Base-by-base conservation (phyloP, 2,329 filamentous ascomycete genomes). In the Pseudogymnoascus sp. region DNA sequence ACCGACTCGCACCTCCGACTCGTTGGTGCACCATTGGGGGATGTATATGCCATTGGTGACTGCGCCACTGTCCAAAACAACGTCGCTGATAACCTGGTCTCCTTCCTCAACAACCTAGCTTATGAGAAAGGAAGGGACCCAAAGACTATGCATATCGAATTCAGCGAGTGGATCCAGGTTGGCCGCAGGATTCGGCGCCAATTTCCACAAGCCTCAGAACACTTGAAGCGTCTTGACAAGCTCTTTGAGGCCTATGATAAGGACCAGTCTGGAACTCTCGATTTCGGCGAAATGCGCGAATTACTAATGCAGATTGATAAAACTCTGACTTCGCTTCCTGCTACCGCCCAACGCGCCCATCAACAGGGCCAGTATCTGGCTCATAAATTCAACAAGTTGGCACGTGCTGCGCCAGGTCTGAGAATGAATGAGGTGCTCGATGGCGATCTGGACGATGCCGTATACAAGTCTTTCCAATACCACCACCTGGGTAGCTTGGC, bases 51-150 rank as follows among this genome's bases (percentile, higher is more conserved):
- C 57, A 91, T 99, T 64, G 94, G 94, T 12, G 94, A 99, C 75
- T 97, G 94, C 76, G 82, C 90, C 6, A 99, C 95, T 0, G 93
- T 99, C 0, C 95, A 99, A 71, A 99, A 99, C 78, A 99, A 99
- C 68, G 81, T 97, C 1, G 90, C 92, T 2, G 90, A 96, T 70
- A 88, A 97, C 75, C 87, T 99, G 68, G 82, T 97, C 57, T 88
- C 85, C 18, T 99, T 97, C 76, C 82, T 99, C 9, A 91, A 91
- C 64, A 90, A 86, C 14, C 81, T 96, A 2, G 91, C 94, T 8
- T 97, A 89, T 86, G 93, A 96, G 74, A 90, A 89, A 65, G 93
- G 92, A 72, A 88, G 89, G 69, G 89, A 97, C 69, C 93, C 93
- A 0, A 86, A 96, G 72, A 89, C 85, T n/a, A 81, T 97, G 62